Conservation (phyloP, 805 yeast genomes). For the Yarrowia sp. region DNA sequence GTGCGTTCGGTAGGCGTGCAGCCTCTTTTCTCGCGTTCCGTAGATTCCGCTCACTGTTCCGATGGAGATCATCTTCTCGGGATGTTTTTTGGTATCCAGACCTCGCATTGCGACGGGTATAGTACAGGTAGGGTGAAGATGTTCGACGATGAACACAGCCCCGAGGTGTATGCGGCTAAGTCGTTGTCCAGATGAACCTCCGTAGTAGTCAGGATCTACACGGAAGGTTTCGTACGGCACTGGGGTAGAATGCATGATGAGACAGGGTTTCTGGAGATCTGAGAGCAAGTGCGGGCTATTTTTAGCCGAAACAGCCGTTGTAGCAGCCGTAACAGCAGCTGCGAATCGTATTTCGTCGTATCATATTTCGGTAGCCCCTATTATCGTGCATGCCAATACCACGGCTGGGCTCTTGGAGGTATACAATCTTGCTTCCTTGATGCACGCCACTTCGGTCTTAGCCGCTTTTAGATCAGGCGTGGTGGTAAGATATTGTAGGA, state of each 20-base stretch:
- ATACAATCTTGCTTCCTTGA: not conserved
- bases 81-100: not conserved
- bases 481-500: too few relatives aligned
- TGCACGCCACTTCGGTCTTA: too few relatives aligned
- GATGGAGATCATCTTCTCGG: not conserved
- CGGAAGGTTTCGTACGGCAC: not conserved
- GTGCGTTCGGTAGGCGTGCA: not conserved
- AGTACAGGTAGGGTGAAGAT: not conserved
- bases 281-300: too few relatives aligned
- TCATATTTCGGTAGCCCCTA: too few relatives aligned
- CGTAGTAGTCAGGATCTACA: not conserved
- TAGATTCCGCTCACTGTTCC: not conserved
- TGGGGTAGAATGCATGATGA: not conserved
- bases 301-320: too few relatives aligned
- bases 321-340: too few relatives aligned
- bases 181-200: not conserved
- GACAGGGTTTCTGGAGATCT: not conserved
- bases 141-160: too few relatives aligned
- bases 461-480: too few relatives aligned
- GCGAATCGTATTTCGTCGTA: too few relatives aligned
- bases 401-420: too few relatives aligned
- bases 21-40: not conserved
- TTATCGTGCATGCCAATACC: too few relatives aligned
- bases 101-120: not conserved
- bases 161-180: not conserved